These are phyloP conservation scores for Volvox carteri DNA, from an alignment of 163 green algal genomes.

Conservation along the genomic window DNA sequence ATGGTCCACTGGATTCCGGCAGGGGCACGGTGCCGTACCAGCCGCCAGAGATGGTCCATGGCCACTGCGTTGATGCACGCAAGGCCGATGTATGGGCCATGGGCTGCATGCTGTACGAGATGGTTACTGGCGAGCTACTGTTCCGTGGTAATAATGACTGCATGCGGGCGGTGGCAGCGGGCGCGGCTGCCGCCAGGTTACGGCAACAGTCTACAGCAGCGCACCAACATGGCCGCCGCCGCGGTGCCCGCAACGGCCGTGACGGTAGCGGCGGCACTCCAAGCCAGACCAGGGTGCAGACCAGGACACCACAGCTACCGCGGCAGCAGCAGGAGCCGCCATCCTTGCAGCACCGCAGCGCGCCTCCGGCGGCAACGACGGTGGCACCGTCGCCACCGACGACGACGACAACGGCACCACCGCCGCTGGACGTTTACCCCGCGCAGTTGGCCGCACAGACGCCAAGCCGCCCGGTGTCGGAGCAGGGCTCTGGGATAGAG, in stretches of 20 bases:
- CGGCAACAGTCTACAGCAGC: neutral
- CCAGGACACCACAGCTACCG: neutral
- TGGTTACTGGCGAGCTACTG: constrained; percentile 72
- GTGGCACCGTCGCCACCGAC: neutral
- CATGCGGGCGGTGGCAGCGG: constrained; percentile 30
- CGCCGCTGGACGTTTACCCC: neutral
- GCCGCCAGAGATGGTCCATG: constrained; percentile 63
- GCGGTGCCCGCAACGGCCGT: neutral
- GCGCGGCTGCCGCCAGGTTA: neutral
- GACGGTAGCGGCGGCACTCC: too few species aligned
- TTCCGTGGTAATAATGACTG: constrained; percentile 55
- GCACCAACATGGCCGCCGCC: neutral
- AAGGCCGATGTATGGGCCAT: constrained; percentile 83
- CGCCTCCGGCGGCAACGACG: neutral
- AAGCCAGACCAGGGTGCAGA: neutral
- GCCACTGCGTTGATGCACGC: constrained; percentile 51
- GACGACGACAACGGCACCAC: too few species aligned
- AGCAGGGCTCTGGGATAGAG: neutral
- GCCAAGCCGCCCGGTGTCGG: neutral
- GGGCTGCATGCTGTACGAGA: constrained; percentile 84
- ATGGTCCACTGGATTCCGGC: too few species aligned
- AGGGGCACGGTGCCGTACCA: constrained; percentile 67
- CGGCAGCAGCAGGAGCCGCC: neutral
- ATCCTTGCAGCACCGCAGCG: neutral
- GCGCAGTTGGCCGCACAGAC: neutral